Conservation (phyloP, 2,329 filamentous ascomycete genomes). For the Westerdykella ornata region DNA sequence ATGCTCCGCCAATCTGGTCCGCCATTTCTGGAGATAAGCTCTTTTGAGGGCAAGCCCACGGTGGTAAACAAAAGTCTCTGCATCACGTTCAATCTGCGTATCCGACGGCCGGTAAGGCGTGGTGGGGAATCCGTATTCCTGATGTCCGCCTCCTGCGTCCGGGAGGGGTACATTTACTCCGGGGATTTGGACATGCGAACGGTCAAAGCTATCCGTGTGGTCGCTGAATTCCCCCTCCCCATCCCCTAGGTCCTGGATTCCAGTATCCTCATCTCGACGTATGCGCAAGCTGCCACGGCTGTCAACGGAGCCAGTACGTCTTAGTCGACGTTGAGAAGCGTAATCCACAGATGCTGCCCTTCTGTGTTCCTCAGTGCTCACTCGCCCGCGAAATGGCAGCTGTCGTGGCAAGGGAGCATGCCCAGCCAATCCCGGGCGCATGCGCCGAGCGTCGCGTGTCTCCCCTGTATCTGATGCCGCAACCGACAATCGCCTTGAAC, state of each 20-base stretch:
- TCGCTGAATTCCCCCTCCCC: conserved; percentile 30
- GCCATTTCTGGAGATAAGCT: conserved; percentile 42
- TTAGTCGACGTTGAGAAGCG: conserved; percentile 13
- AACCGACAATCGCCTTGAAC: conserved; percentile 15
- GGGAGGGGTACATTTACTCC: conserved; percentile 35
- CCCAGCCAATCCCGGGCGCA: conserved; percentile 1
- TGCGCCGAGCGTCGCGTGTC: conserved; percentile 8
- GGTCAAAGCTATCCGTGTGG: conserved; percentile 23
- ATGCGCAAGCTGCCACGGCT: conserved; percentile 34
- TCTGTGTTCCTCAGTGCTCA: background rate
- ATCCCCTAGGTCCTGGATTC: conserved; percentile 11
- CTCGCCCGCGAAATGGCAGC: conserved; percentile 1
- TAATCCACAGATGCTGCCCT: conserved; percentile 13
- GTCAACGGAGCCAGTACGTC: conserved; percentile 29
- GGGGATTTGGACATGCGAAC: conserved; percentile 27
- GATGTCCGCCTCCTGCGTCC: conserved; percentile 4
- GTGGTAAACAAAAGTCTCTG: conserved; percentile 37
- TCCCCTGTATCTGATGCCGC: conserved; percentile 7
- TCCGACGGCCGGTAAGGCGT: conserved; percentile 46
- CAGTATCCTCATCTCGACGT: conserved; percentile 13
- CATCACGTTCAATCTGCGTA: conserved; percentile 47
- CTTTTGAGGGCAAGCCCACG: conserved; percentile 24
- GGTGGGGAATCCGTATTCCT: conserved; percentile 17
- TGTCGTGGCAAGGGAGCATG: background rate
- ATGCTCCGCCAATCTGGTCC: conserved; percentile 35